Conservation (phyloP, 1,284 basidiomycete species). For the Lentinula novae-zelandiae region DNA sequence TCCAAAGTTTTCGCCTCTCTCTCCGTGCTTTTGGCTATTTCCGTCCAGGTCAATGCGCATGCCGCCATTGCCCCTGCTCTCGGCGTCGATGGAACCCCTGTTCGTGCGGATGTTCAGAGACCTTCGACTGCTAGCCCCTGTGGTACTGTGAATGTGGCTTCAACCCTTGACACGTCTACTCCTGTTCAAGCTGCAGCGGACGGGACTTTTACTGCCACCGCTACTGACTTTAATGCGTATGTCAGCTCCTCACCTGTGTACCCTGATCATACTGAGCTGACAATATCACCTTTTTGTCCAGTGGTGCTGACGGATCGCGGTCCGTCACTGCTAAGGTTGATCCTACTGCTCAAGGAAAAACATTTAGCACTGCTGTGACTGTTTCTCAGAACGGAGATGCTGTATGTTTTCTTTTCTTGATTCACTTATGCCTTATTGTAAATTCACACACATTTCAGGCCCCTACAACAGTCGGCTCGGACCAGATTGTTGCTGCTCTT, state of each 20-base stretch:
- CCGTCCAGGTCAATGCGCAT: constrained; percentile 39
- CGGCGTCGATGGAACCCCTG: constrained; percentile 38
- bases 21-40: constrained; percentile 29
- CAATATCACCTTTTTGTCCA: constrained; percentile 14
- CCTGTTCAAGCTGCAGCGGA: constrained; percentile 37
- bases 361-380: constrained; percentile 29
- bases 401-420: constrained; percentile 20
- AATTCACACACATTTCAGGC: constrained; percentile 19
- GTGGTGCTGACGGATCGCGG: constrained; percentile 47
- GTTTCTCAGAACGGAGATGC: constrained; percentile 37
- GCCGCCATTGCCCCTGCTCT: constrained; percentile 43
- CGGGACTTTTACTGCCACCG: constrained; percentile 39
- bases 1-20: constrained; percentile 28
- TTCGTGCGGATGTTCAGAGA: constrained; percentile 42
- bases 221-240: constrained; percentile 50
- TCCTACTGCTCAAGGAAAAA: constrained; percentile 35
- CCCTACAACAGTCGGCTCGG: constrained; percentile 29
- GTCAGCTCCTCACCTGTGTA: constrained; percentile 17
- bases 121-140: constrained; percentile 38
- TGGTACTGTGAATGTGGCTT: constrained; percentile 41
- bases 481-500: constrained; percentile 38
- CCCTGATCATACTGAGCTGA: too few relatives aligned
- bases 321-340: constrained; percentile 39
- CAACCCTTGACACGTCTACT: constrained; percentile 37
- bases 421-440: background rate